Evolutionary conservation across 805 yeast genomes (phyloP).

Genomic region (Jamesozyma piceae): DNA sequence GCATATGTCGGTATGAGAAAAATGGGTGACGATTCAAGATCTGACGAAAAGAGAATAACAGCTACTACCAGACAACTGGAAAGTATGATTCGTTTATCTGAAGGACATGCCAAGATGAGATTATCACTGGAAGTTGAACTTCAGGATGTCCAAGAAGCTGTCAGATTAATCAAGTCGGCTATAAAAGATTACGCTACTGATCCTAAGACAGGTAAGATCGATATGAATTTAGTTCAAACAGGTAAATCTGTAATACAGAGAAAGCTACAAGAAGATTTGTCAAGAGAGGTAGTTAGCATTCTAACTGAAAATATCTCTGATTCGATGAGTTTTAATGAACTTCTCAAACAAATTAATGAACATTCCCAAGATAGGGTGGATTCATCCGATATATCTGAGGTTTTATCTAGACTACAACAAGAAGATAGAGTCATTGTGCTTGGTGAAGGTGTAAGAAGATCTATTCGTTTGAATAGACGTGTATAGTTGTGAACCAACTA

Average conservation of each 20-base stretch:
- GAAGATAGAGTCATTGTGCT: constrained; percentile 61
- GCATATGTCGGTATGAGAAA: constrained; percentile 90
- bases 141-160: constrained; percentile 86
- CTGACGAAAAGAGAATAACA: constrained; percentile 83
- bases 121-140: constrained; percentile 61
- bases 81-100: constrained; percentile 86
- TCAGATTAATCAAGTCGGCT: constrained; percentile 83
- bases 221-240: constrained; percentile 94
- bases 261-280: constrained; percentile 61
- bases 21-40: constrained; percentile 81
- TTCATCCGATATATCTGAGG: constrained; percentile 59
- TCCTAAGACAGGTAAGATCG: constrained; percentile 92
- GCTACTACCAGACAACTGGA: constrained; percentile 97
- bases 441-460: constrained; percentile 66
- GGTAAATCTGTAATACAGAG: constrained; percentile 88
- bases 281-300: constrained; percentile 47
- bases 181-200: constrained; percentile 97
- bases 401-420: constrained; percentile 54
- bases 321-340: constrained; percentile 47
- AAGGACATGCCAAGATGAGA: constrained; percentile 97
- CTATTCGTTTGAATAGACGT: constrained; percentile 35
- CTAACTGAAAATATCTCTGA: constrained; percentile 42
- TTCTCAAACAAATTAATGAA: constrained; percentile 56
- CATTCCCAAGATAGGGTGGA: constrained; percentile 51
- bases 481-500: constrained; percentile 8